A percentile compares a stretch with the other conserved stretches of the same genome.
phyloP scores from a whole-genome alignment of 306 rosid genomes.

The Ormosia emarginata region DNA sequence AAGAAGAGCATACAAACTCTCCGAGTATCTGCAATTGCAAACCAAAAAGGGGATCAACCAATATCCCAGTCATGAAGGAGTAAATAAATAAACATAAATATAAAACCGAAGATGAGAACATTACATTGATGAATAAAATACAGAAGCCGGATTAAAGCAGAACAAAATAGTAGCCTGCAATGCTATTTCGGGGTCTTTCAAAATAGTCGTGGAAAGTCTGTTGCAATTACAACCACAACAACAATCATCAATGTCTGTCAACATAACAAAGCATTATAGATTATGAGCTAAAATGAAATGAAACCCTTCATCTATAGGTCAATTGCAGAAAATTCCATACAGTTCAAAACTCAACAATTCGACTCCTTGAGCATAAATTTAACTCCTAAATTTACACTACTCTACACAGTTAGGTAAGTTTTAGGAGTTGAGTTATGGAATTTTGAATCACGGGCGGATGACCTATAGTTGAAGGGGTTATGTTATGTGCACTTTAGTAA shows the following conservation, averaged over 20 bases:
- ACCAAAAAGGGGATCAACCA: background rate
- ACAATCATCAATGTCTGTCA: background rate
- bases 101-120: background rate
- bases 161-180: conserved; percentile 75
- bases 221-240: conserved; percentile 22
- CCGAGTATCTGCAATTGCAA: conserved; percentile 64
- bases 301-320: background rate
- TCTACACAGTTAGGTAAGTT: too few relatives aligned
- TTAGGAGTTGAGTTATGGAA: too few relatives aligned
- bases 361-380: background rate
- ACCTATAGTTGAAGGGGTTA: too few relatives aligned
- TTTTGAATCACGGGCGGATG: too few relatives aligned
- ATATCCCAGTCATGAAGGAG: background rate
- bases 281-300: background rate
- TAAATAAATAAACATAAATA: background rate
- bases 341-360: background rate
- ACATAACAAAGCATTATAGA: background rate
- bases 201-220: conserved; percentile 65
- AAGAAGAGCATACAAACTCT: conserved; percentile 70
- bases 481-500: too few relatives aligned
- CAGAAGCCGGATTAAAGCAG: conserved; percentile 94
- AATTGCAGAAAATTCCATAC: background rate
- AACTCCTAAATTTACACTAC: too few relatives aligned
- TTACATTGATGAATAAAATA: conserved; percentile 85
- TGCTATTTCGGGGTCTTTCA: conserved; percentile 63